Base-by-base conservation (phyloP, 2,329 filamentous ascomycete genomes). In the Fusarium aywerte region DNA sequence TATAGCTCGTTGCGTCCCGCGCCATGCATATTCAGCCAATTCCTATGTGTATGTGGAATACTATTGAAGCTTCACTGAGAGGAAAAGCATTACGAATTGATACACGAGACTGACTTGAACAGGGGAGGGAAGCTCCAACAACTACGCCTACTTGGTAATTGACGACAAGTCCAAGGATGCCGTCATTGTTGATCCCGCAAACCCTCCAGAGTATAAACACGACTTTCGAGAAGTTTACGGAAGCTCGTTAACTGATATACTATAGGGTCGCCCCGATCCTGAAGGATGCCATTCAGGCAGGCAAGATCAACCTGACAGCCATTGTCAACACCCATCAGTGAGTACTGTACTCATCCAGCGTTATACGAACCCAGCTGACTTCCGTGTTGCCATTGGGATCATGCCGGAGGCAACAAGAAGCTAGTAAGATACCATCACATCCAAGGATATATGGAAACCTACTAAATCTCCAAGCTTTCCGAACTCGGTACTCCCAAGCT, bases 281-380 rank as follows among this genome's bases (percentile, higher is more conserved):
- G 51, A 90, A 95, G 76, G 85, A 93, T 68, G 89, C 92, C 61
- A 90, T 92, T 7, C 80, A 88, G 38, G 81, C 83, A 21, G 90
- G 90, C 16, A 86, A 87, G 70, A 92, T 97, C 75, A 94, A 96
- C 72, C 81, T 99, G 65, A 93, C 86, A 23, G 92, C 90, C 48
- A 97, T 99, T 75, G 89, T 98, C 74, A 99, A 99, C 76, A 99
- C 96, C 3, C 96, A 99, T 75, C 95, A 98, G 94, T 97, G 82
- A 79, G 92, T 79, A 32, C 20, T 21, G 44, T 10, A 35, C 31
- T 23, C 20, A 31, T 18, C 7, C 29, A 32, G 16, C 10, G 16
- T 10, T 35, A 13, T n/a, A 20, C 23, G 10, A 27, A 43, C 38
- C n/a, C 39, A 13, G 20, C 38, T 62, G 58, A 42, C 67, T 52